Evolutionary conservation across 805 yeast species (phyloP), one percentile per base, ranked within the genome.

Genomic region (Yamadazyma sp.): DNA sequence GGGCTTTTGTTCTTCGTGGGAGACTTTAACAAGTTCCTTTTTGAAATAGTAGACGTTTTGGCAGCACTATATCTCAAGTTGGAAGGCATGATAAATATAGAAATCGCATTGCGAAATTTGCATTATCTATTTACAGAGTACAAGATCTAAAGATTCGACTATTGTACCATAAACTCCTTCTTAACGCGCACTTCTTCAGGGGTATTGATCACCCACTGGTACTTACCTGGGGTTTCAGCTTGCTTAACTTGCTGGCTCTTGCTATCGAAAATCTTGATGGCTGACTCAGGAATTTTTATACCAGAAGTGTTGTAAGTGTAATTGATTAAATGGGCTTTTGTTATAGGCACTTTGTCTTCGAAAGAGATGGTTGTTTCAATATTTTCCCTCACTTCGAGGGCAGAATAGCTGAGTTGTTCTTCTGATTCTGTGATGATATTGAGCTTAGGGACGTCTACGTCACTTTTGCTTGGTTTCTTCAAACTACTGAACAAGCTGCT

Each of bases 41-140:
- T 47, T 27, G 53, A 32, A 12, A 68, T 56, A 12, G 52, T 47
- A 0, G 72, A 67, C 33, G 71, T 60, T 40, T 52, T 60, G 5
- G 74, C 70, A 2, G 73, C 73, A 38, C 64, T 62, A 33, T 54
- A 67, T 23, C 61, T 47, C 4, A 66, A 48, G 35, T 55, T 55
- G 9, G 50, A 34, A 11, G 50, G 44, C 54, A 53, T 51, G 2
- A 18, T 22, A 7, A 5, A 28, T 15, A 11, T 16, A 16, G 28
- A 15, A 28, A 22, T 32, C 10, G 19, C 21, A 12, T 28, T 22
- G 43, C 37, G 41, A 40, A 35, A 17, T 30, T 33, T 27, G 22
- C 31, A 38, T 27, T 37, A 15, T 28, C 24, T 35, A 37, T 25
- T 22, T 32, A 7, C 18, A 13, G 15, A 30, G 7, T 19, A 20